Base-by-base conservation (phyloP, 2,329 filamentous ascomycete species). In the Colletotrichum shisoi region DNA sequence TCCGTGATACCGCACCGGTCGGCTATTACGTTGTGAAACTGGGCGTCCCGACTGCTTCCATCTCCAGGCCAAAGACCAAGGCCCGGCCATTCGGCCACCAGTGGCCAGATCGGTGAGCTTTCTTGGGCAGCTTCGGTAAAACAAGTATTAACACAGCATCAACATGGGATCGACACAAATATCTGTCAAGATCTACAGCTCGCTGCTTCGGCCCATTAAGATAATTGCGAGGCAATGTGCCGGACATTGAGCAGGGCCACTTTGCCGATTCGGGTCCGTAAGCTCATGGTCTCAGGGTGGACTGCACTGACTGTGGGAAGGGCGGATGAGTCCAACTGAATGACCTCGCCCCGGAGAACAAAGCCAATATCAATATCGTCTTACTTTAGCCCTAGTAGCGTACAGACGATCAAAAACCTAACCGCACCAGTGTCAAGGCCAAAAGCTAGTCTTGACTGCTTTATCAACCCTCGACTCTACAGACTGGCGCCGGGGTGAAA, bases 391-490 rank as follows among this genome's bases (percentile, higher is more conserved):
- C 17, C 21, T 19, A 42, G 39, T 62, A 57, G 49, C 57, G 51
- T 56, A 11, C 31, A 37, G 37, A 51, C 63, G 57, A 62, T 65
- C 44, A 44, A 7, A 56, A 75, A 74, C 2, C 82, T 77, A 59
- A 81, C 81, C 1, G 71, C 66, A 79, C 31, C 31, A 34, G 7
- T 34, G 31, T 34, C 31, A 34, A 34, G 31, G 9, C 31, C 31
- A 34, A 34, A 34, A 34, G 31, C 31, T 34, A 34, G 31, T 11
- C 31, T 34, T 9, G 31, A 9, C 31, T 34, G 31, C 31, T 34
- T 34, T 34, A 34, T 34, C 31, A 34, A 34, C 31, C 3, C 7
- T 34, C 8, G 8, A 34, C 31, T 8, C 27, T 31, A 8, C 2
- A 7, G 31, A 34, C 31, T 34, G 31, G 31, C 31, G 31, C 31